Base-by-base conservation (phyloP, 163 green algal species). In the Volvox carteri region DNA sequence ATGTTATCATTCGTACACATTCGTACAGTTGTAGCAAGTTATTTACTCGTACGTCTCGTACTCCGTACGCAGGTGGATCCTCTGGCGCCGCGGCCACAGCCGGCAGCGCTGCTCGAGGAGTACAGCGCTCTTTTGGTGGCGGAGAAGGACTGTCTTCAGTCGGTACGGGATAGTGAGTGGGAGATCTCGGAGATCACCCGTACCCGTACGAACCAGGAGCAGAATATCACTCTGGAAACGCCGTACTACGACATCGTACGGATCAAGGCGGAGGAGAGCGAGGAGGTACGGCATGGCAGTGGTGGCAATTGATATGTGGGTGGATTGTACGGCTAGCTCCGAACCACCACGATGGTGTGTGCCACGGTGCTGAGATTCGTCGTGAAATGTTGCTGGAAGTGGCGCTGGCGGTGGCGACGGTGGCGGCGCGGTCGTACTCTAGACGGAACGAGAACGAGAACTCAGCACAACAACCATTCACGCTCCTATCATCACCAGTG, bases 191-290 rank as follows among this genome's bases (percentile, higher is more conserved):
- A 97, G 84, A 95, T 97, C 65, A 70, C 94, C 16, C 91, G 91
- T 50, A 93, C 90, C 19, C 92, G 96, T 21, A 94, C 85, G 56
- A 94, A 95, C 85, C 94, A 98, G 90, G 96, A 98, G 90, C 93
- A 96, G 80, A 93, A 90, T 76, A 97, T 98, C 91, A 92, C 85
- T 0, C 91, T 97, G 79, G 89, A 95, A 52, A 94, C 87, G 46
- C 96, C 96, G 3, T 98, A 97, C 91, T 97, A 97, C 88, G 95
- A 98, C 93, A 93, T 97, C 5, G 91, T 95, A 23, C 92, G 95
- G 54, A 92, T 96, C 73, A 95, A 96, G 90, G 93, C 91, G n/a
- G 93, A 95, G 86, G 90, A 94, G 79, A 93, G 88, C 68, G 95
- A 97, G 41, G 95, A 97, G 30, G 92, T 92, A 88, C 8, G 56